Evolutionary conservation across 352 stramenopile species (phyloP), one percentile per base, ranked within the genome.

Genomic region (Pythium angustatum): DNA sequence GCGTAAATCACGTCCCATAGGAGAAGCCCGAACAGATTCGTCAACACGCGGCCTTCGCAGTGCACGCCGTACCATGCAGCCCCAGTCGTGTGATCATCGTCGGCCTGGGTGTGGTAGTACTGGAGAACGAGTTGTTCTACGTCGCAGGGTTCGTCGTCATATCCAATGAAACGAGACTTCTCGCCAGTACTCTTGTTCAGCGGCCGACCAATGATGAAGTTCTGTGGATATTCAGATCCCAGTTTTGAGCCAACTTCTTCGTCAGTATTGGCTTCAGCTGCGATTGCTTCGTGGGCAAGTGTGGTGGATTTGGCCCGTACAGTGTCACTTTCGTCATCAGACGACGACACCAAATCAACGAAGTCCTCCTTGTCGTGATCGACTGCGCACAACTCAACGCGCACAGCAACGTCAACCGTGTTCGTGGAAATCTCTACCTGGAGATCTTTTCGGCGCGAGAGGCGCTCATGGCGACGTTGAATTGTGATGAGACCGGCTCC

Each of bases 1-100:
- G 80, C 75, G 43, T 96, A 97, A 28, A 97, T 58, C 11, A 94
- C 64, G 33, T 96, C 84, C 90, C 90, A 96, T 77, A 97, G 83
- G n/a, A 96, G 80, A 19, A 97, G 60, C 0, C 87, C 85, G 65
- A 96, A 96, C 2, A 97, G 45, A 47, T 85, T 89, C 15, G 72
- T 65, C 28, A 97, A 55, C 33, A 90, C 64, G 40, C 63, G 61
- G 0, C 90, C 89, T 72, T 96, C 89, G 26, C 79, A 93, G 59
- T 97, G 90, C n/a, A 92, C 68, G 1, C 88, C 88, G 36, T 91
- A 89, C 90, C 90, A 97, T 5, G 85, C 81, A 44, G 75, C 83
- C 2, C 50, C 34, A 36, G 31, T 21, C 2, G 31, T 44, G 45
- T 47, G 21, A 5, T 31, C 27, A n/a, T 71, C 51, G 6, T 69